Evolutionary conservation across 306 rosid genomes (phyloP), one percentile per base, ranked within the genome.

Genomic region (Elaeagnus macrophylla): DNA sequence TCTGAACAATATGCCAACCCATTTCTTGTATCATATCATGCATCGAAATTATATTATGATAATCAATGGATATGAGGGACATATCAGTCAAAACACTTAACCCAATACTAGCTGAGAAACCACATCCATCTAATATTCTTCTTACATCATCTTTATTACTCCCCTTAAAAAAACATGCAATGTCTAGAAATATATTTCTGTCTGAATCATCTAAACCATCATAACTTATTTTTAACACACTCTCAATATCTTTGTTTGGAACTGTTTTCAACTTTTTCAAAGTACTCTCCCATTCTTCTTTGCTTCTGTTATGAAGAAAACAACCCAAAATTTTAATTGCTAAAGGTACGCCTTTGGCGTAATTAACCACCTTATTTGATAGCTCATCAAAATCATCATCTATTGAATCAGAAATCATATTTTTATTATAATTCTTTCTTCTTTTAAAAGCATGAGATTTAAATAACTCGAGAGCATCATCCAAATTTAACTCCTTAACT

Each of bases 21-120:
- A 70, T 62, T 39, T 62, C 59, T 53, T 73, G 67, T 40, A 73
- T 17, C n/a, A 64, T 48, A 49, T 63, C 66, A 11, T 67, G 70
- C 75, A 75, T 70, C 39, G 47, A 37, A 12, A 45, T 5, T 6
- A 3, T 5, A 45, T 14, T 45, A 45, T 14, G 3, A 5, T 8
- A 7, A 45, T 1, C 8, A 2, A 14, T 7, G 15, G 49, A 12
- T 5, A 45, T 6, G 1, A 45, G 15, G 7, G 49, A 45, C 14
- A 6, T 45, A 0, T 45, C 49, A 5, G 1, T 45, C 17, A 45
- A 17, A 45, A 45, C 49, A 45, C 17, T 45, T 0, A 45, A 12
- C 15, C 8, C 49, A 12, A 45, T n/a, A 12, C 15, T 45, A 12
- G 49, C 0, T 12, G 49, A 7, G 1, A 17, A 45, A 13, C 16